A percentile compares a stretch with the other conserved stretches of the same genome.
Conservation (phyloP, 208 protist species). For the Leishmania lainsoni region DNA sequence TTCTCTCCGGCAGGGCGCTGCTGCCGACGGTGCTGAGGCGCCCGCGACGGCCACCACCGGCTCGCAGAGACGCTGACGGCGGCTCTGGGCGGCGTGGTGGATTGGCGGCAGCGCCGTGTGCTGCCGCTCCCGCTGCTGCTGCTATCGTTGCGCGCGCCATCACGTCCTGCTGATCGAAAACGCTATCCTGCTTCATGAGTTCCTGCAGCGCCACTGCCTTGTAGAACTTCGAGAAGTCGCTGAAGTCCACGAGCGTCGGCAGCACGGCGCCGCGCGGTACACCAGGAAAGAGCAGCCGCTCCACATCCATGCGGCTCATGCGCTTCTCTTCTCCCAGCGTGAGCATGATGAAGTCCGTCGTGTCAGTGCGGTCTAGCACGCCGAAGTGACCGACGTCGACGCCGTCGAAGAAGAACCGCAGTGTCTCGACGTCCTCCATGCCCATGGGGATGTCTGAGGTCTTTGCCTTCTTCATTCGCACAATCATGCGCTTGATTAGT, state of each 20-base stretch:
- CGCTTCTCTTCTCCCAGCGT: slow-evolving; percentile 40
- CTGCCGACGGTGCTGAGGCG: background rate
- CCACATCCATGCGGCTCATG: slow-evolving; percentile 43
- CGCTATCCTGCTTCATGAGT: slow-evolving; percentile 38
- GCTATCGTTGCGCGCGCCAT: background rate
- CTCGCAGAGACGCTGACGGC: slow-evolving; percentile 5
- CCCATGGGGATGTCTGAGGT: slow-evolving; percentile 64
- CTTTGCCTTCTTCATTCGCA: slow-evolving; percentile 51
- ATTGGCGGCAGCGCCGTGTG: no score
- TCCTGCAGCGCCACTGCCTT: slow-evolving; percentile 57
- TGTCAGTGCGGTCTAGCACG: slow-evolving; percentile 57
- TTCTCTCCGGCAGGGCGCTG: background rate
- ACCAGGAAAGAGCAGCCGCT: slow-evolving; percentile 43
- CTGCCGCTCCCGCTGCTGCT: background rate
- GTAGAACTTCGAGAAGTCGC: slow-evolving; percentile 74
- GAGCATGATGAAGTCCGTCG: slow-evolving; percentile 56
- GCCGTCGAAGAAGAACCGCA: slow-evolving; percentile 72
- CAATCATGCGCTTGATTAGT: slow-evolving; percentile 59
- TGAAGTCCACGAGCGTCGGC: slow-evolving; percentile 67
- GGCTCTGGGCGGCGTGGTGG: slow-evolving; percentile 14
- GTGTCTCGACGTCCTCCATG: slow-evolving; percentile 64
- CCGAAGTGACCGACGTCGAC: slow-evolving; percentile 61
- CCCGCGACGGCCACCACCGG: background rate
- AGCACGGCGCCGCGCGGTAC: slow-evolving; percentile 6
- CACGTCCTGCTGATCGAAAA: slow-evolving; percentile 26